phyloP scores from a whole-genome alignment of 805 yeast genomes.

The Zygosaccharomyces rouxii region DNA sequence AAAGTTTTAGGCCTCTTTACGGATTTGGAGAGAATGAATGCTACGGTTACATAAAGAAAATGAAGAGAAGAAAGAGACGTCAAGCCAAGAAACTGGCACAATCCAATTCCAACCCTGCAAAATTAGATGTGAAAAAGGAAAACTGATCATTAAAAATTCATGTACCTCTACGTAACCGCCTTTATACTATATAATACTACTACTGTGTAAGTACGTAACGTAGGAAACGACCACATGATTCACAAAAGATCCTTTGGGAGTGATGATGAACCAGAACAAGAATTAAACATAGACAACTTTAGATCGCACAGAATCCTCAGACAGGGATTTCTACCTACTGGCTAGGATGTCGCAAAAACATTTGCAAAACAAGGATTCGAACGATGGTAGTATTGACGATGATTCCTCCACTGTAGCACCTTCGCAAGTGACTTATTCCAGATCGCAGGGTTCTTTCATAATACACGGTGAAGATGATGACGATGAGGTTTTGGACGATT shows the following conservation, averaged over 20 bases:
- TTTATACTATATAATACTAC: constrained; percentile 1
- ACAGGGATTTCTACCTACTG: not conserved
- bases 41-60: constrained; percentile 32
- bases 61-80: constrained; percentile 31
- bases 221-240: constrained; percentile 3
- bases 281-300: not conserved
- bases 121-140: constrained; percentile 3
- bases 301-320: not conserved
- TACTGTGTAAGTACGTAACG: not conserved
- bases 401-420: constrained; percentile 12
- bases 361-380: not conserved
- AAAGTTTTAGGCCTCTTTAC: constrained; percentile 85
- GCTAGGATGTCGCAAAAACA: constrained; percentile 9
- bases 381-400: constrained; percentile 3
- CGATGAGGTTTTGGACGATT: constrained; percentile 9
- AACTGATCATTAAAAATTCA: not conserved
- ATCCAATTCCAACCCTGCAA: not conserved
- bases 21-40: constrained; percentile 61
- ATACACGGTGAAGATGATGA: constrained; percentile 12
- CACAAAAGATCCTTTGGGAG: not conserved
- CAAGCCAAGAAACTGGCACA: constrained; percentile 19
- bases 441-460: constrained; percentile 16
- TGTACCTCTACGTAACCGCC: not conserved
- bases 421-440: constrained; percentile 11
- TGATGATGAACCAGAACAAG: not conserved